phyloP scores from a whole-genome alignment of 352 stramenopile species.

The Globisporangium okanoganense region DNA sequence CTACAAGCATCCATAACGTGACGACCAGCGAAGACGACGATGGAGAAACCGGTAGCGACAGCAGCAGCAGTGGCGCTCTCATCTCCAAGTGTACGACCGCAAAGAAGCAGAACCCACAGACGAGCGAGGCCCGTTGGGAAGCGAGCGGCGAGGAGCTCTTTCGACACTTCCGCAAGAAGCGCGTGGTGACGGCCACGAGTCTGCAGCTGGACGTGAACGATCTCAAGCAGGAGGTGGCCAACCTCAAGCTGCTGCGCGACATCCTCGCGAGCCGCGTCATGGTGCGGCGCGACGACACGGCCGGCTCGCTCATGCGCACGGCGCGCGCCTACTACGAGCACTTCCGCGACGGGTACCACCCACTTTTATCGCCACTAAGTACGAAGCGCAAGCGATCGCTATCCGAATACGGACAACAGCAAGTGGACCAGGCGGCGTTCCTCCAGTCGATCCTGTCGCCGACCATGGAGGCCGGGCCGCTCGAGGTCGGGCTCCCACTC shows the following conservation, averaged over 20 bases:
- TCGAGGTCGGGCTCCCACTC: not conserved
- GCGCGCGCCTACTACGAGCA: constrained; percentile 7
- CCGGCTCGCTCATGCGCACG: constrained; percentile 10
- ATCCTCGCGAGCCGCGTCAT: constrained; percentile 17
- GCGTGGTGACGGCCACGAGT: constrained; percentile 7
- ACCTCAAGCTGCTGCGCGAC: constrained; percentile 14
- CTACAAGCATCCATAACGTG: not conserved
- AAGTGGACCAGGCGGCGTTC: constrained; percentile 8
- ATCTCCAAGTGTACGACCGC: not conserved
- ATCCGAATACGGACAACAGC: not conserved
- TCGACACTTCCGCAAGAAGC: constrained; percentile 14
- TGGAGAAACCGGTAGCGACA: not conserved
- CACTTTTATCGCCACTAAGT: not conserved
- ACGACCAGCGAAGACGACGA: constrained; percentile 1
- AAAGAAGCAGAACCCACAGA: not conserved
- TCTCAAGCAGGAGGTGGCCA: constrained; percentile 21
- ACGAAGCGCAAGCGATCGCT: constrained; percentile 7
- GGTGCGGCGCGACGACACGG: constrained; percentile 10
- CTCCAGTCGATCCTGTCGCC: constrained; percentile 11
- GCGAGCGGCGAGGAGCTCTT: not conserved
- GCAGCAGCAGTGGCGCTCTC: not conserved
- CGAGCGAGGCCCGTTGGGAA: not conserved
- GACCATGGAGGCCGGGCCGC: constrained; percentile 8
- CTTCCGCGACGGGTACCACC: constrained; percentile 10
- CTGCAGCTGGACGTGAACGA: constrained; percentile 21